Evolutionary conservation across 169 alveolate species (phyloP).

Genomic region (Plasmodium vivax): DNA sequence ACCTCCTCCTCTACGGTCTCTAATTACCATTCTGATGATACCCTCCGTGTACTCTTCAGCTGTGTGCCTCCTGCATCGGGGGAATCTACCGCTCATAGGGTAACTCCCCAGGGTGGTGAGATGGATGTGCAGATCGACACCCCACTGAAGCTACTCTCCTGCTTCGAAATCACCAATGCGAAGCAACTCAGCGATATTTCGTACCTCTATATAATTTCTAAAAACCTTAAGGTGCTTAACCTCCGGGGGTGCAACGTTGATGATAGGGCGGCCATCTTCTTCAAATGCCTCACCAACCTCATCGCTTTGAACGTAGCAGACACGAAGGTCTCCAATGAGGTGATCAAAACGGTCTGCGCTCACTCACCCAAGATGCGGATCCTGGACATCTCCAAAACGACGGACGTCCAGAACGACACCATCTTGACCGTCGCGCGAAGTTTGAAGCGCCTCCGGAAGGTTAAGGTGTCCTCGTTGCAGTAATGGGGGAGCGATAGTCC

Average conservation of each 20-base stretch:
- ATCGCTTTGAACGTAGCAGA: conserved; percentile 54
- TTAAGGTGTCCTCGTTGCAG: conserved; percentile 24
- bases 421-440: conserved; percentile 18
- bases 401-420: conserved; percentile 15
- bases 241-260: conserved; percentile 52
- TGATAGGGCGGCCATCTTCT: conserved; percentile 10
- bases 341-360: neutral
- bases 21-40: conserved; percentile 40
- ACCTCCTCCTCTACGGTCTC: conserved; percentile 13
- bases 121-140: conserved; percentile 1
- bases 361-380: neutral
- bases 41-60: conserved; percentile 5
- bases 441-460: neutral
- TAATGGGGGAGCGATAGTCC: neutral
- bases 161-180: conserved; percentile 45
- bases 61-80: neutral
- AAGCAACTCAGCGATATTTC: conserved; percentile 46
- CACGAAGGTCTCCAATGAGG: conserved; percentile 48
- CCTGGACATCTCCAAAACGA: conserved; percentile 46
- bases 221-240: conserved; percentile 24
- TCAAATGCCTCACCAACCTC: conserved; percentile 27
- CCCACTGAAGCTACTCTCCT: neutral
- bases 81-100: neutral
- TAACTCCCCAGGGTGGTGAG: neutral
- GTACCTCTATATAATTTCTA: conserved; percentile 18